Evolutionary conservation across 2,329 filamentous ascomycete genomes (phyloP).

Genomic region (Penicillium sp.): DNA sequence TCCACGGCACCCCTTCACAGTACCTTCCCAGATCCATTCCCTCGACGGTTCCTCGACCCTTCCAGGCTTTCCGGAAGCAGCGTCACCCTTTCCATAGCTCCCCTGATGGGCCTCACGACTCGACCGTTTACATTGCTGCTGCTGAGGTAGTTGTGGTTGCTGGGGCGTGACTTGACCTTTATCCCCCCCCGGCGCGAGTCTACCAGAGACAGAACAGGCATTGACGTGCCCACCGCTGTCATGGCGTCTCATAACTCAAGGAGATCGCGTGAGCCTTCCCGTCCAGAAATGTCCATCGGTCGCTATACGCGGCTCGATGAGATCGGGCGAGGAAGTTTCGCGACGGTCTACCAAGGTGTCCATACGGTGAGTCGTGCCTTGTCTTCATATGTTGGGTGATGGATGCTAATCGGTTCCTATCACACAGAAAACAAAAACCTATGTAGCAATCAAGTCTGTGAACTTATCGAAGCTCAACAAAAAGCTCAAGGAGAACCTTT

Average conservation of each 20-base stretch:
- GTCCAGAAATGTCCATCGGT: conserved; percentile 55
- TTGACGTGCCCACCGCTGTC: conserved; percentile 31
- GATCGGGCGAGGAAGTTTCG: conserved; percentile 97
- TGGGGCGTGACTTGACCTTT: conserved; percentile 21
- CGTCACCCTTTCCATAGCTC: conserved; percentile 15
- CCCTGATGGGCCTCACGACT: conserved; percentile 37
- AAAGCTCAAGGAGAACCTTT: conserved; percentile 94
- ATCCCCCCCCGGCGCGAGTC: conserved; percentile 8
- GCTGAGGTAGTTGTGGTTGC: conserved; percentile 40
- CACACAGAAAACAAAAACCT: conserved; percentile 68
- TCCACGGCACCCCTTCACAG: conserved; percentile 17
- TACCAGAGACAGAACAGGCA: conserved; percentile 18
- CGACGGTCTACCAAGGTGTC: conserved; percentile 84
- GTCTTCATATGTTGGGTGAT: not conserved
- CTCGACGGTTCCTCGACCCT: conserved; percentile 16
- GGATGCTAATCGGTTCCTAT: conserved; percentile 13
- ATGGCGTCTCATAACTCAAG: conserved; percentile 46
- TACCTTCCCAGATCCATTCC: conserved; percentile 11
- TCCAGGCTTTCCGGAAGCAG: conserved; percentile 12
- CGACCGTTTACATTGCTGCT: conserved; percentile 23
- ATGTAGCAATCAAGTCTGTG: conserved; percentile 95
- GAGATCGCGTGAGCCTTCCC: conserved; percentile 38
- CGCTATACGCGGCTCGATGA: conserved; percentile 80
- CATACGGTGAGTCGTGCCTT: conserved; percentile 66
- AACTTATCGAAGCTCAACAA: conserved; percentile 86